Conservation (phyloP, 2,329 filamentous ascomycete genomes). For the Epichloe glyceriae region DNA sequence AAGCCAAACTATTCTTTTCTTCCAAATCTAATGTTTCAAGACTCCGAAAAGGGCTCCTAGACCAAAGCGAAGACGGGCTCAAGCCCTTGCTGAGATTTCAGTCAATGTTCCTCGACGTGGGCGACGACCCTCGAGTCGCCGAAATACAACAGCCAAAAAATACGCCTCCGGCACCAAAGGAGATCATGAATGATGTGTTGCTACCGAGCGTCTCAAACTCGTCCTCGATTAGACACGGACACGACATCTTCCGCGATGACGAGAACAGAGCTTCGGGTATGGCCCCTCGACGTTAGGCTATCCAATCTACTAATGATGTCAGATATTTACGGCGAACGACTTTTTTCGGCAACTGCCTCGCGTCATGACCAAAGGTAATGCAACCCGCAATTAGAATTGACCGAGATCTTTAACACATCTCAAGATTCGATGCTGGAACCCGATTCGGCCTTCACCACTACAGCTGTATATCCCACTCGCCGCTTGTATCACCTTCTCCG, state of each 20-base stretch:
- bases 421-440: slow-evolving; percentile 20
- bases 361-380: slow-evolving; percentile 15
- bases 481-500: slow-evolving; percentile 24
- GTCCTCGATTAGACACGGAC: slow-evolving; percentile 11
- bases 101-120: slow-evolving; percentile 19
- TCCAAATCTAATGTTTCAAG: slow-evolving; percentile 6
- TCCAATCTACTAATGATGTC: slow-evolving; percentile 9
- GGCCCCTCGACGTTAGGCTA: not conserved
- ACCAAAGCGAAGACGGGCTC: slow-evolving; percentile 18
- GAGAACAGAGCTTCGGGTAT: slow-evolving; percentile 15
- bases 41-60: slow-evolving; percentile 19
- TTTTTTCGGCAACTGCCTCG: slow-evolving; percentile 9
- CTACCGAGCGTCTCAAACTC: not conserved
- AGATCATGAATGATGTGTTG: not conserved
- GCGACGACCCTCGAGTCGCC: slow-evolving; percentile 13
- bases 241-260: slow-evolving; percentile 20
- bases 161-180: slow-evolving; percentile 8
- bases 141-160: slow-evolving; percentile 10
- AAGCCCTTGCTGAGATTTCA: slow-evolving; percentile 22
- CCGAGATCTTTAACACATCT: slow-evolving; percentile 4
- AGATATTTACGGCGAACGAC: slow-evolving; percentile 15
- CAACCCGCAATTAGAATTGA: not conserved
- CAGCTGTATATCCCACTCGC: slow-evolving; percentile 25
- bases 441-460: slow-evolving; percentile 23
- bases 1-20: not conserved